A percentile compares a stretch with the other conserved stretches of the same genome.
phyloP scores from a whole-genome alignment of 2,329 filamentous ascomycete species.

The Alternaria panax region DNA sequence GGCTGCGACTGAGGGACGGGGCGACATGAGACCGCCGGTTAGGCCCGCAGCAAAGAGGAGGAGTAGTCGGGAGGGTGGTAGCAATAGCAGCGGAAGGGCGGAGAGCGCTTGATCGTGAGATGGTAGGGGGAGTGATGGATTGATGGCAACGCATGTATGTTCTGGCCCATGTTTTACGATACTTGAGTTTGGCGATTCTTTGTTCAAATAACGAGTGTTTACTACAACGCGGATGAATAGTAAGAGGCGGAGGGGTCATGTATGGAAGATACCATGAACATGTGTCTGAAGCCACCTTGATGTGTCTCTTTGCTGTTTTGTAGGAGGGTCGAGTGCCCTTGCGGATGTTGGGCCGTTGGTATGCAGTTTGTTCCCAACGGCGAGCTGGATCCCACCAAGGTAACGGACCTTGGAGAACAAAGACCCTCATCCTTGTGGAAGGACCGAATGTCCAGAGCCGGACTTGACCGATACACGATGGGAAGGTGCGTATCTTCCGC shows the following conservation, averaged over 20 bases:
- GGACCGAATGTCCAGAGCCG: background rate
- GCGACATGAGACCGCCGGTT: background rate
- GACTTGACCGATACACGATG: background rate
- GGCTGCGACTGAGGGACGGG: constrained; percentile 6
- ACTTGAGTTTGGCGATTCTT: background rate
- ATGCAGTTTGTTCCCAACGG: no score
- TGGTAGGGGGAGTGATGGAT: background rate
- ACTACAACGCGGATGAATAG: background rate
- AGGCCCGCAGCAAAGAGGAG: constrained; percentile 11
- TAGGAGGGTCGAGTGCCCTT: background rate
- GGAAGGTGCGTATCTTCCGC: background rate
- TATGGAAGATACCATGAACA: no score
- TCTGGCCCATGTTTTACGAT: constrained; percentile 5
- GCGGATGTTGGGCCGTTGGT: no score
- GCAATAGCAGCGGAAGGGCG: constrained; percentile 15
- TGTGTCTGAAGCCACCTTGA: background rate
- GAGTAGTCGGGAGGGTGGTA: constrained; percentile 17
- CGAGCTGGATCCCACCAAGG: no score
- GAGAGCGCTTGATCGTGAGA: constrained; percentile 19
- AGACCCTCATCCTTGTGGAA: background rate
- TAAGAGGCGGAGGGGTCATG: background rate
- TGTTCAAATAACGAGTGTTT: background rate
- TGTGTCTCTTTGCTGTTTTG: background rate
- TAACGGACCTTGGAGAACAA: background rate
- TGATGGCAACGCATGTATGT: constrained; percentile 4